Percentiles rank a stretch among this genome's conserved stretches.
Conservation (phyloP, 371 early-diverging fungal genomes). For the Enterospora canceri region DNA sequence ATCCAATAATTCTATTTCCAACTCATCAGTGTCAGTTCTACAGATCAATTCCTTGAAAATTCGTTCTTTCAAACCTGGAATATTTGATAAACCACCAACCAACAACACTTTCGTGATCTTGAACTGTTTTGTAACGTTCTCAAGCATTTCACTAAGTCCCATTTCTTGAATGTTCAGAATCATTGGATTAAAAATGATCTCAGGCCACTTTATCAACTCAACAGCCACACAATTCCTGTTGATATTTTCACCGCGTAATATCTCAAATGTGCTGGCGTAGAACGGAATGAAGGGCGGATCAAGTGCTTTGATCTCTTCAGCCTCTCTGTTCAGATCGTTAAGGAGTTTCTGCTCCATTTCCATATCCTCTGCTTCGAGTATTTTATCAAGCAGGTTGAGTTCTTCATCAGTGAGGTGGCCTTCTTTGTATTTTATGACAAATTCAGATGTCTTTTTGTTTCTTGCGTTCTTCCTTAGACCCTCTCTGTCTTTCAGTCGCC, state of each 20-base stretch:
- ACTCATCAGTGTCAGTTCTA: constrained; percentile 6
- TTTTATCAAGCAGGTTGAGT: constrained; percentile 27
- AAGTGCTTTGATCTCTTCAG: constrained; percentile 30
- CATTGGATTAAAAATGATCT: constrained; percentile 54
- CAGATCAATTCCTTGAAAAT: constrained; percentile 43
- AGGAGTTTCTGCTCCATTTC: constrained; percentile 33
- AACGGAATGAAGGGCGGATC: constrained; percentile 51
- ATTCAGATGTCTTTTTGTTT: constrained; percentile 52
- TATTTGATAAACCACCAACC: constrained; percentile 56
- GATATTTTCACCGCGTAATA: constrained; percentile 37
- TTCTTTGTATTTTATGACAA: constrained; percentile 44
- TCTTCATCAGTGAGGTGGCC: constrained; percentile 42
- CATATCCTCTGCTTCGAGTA: constrained; percentile 46
- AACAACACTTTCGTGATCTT: constrained; percentile 46
- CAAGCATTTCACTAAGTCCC: constrained; percentile 53
- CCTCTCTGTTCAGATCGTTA: constrained; percentile 31
- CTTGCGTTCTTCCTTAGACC: constrained; percentile 47
- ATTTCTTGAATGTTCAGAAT: constrained; percentile 48
- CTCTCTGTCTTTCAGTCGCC: constrained; percentile 41
- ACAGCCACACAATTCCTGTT: constrained; percentile 44
- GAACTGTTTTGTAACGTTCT: constrained; percentile 20
- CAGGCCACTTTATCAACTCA: constrained; percentile 47
- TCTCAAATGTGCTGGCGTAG: constrained; percentile 34
- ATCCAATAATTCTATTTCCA: constrained; percentile 21
- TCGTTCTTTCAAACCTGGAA: constrained; percentile 48